Base-by-base conservation (phyloP, 305 asterid genomes). In the Fraxinus xanthoxyloides region DNA sequence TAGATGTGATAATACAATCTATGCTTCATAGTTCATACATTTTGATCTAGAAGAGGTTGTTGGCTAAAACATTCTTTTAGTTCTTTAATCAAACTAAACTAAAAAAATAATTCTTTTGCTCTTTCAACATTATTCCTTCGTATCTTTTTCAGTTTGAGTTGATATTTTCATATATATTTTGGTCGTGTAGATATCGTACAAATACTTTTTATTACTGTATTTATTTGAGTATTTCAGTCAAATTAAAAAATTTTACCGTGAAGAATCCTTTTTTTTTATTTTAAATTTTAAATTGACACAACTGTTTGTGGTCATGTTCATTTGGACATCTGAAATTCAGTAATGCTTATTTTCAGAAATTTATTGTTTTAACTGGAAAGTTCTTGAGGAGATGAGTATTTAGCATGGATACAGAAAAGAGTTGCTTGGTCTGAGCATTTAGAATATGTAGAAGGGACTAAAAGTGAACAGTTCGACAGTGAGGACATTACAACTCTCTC, bases 11-110 rank as follows among this genome's bases (percentile, higher is more conserved):
- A 65, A 59, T 77, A 13, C 81, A 65, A 7, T 76, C 59, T 32
- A 77, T 34, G 35, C 79, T 31, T 21, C 72, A 0, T 63, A 46
- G 15, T 61, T 69, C 21, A 26, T 69, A 69, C 75, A 69, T 26
- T 83, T 72, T 61, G 76, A 36, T 79, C 56, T 9, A 31, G 48
- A 54, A 56, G 36, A 69, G 65, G 78, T 46, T 76, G 46, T 28
- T 4, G 23, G 36, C 76, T n/a, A 26, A 78, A 77, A 10, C 4
- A 61, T 24, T 76, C 7, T 76, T 28, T 34, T 75, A 30, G 26
- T 76, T 51, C 61, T 82, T 34, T 54, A n/a, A 61, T 65, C 80
- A n/a, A 23, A 36, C 51, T 78, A 63, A 67, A 76, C 38, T 40
- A 72, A 7, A 5, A 80, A 23, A 8, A 30, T 10, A n/a, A 0